phyloP scores from a whole-genome alignment of 2,329 filamentous ascomycete genomes.

The Tolypocladium ophioglossoides region DNA sequence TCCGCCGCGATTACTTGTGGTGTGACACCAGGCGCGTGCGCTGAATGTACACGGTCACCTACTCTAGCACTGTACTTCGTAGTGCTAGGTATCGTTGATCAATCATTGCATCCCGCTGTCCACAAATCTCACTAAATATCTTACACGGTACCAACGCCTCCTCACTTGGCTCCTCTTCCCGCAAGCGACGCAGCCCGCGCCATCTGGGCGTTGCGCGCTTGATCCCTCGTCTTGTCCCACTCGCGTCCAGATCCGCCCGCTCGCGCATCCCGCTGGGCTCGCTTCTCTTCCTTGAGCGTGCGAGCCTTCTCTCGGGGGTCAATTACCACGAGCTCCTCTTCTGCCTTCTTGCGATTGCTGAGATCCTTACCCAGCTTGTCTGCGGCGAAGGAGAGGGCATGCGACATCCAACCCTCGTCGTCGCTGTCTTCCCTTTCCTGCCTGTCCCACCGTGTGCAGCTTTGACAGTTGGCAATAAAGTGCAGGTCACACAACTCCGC shows the following conservation, averaged over 20 bases:
- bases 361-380: conserved; percentile 88
- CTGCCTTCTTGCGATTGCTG: conserved; percentile 80
- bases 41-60: not conserved
- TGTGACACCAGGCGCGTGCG: not conserved
- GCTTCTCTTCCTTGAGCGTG: conserved; percentile 57
- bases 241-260: conserved; percentile 42
- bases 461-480: conserved; percentile 92
- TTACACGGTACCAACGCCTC: not conserved
- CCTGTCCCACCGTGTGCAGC: conserved; percentile 76
- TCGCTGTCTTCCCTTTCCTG: conserved; percentile 47
- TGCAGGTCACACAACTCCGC: conserved; percentile 80
- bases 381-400: conserved; percentile 75
- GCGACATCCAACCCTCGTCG: conserved; percentile 72
- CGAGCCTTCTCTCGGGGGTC: conserved; percentile 78
- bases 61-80: not conserved
- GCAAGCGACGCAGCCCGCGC: conserved; percentile 40
- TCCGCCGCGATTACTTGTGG: not conserved
- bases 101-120: not conserved
- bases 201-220: conserved; percentile 46
- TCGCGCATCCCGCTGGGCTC: conserved; percentile 43
- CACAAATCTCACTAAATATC: not conserved
- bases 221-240: conserved; percentile 39
- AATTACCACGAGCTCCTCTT: conserved; percentile 86
- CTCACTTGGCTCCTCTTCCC: conserved; percentile 45
- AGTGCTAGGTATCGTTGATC: not conserved